phyloP scores from a whole-genome alignment of 2,329 filamentous ascomycete species.

The Monosporascus sp. region DNA sequence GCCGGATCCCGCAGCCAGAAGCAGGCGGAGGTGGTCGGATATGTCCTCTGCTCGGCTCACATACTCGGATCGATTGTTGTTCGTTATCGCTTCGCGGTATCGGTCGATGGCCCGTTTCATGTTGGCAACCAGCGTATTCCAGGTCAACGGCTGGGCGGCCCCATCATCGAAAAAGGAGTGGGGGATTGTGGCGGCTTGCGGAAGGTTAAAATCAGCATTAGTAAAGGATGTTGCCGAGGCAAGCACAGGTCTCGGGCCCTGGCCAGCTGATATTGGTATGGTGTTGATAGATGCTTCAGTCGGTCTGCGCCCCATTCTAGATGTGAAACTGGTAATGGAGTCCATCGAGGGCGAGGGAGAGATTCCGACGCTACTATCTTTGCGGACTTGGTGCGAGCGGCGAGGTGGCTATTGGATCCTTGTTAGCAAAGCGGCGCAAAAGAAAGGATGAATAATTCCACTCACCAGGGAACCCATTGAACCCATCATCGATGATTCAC shows the following conservation, averaged over 20 bases:
- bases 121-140: conserved; percentile 84
- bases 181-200: conserved; percentile 58
- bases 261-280: conserved; percentile 33
- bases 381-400: conserved; percentile 55
- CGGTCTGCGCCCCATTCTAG: conserved; percentile 52
- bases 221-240: conserved; percentile 60
- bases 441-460: conserved; percentile 10
- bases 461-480: conserved; percentile 66
- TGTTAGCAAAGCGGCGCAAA: conserved; percentile 14
- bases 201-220: conserved; percentile 51
- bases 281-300: conserved; percentile 40
- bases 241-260: conserved; percentile 42
- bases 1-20: conserved; percentile 91
- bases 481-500: conserved; percentile 64
- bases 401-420: conserved; percentile 39
- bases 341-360: conserved; percentile 90
- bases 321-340: conserved; percentile 69
- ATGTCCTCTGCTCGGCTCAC: conserved; percentile 96
- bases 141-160: conserved; percentile 74
- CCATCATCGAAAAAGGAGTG: conserved; percentile 88
- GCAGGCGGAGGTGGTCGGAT: conserved; percentile 86
- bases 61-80: conserved; percentile 80
- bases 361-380: conserved; percentile 53
- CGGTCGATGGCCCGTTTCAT: conserved; percentile 88
- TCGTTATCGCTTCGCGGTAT: conserved; percentile 85